Base-by-base conservation (phyloP, 768 basidiomycete genomes). In the Suillus subalutaceus region DNA sequence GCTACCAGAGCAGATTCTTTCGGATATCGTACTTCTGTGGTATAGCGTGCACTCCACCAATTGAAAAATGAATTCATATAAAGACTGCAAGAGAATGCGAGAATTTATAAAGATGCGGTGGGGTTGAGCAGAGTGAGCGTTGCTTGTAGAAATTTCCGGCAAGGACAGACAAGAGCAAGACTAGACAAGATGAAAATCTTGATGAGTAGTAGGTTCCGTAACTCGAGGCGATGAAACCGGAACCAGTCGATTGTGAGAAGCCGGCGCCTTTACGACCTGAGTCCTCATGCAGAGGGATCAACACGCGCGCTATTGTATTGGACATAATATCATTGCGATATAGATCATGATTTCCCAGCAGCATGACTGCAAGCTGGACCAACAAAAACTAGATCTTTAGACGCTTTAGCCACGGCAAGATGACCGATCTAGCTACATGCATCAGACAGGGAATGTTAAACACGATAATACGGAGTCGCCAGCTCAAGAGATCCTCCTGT, bases 31-130 rank as follows among this genome's bases (percentile, higher is more conserved):
- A 79, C 62, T 16, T 66, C 70, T 1, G 72, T 62, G 38, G 68
- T 62, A 56, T 65, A 65, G 35, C 67, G 62, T 66, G 65, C 15
- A 57, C 38, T 56, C 66, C 66, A 64, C 50, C 57, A 62, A 12
- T 37, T 60, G 63, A 72, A 70, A 62, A 74, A 52, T 64, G 65
- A 63, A 18, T 44, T 70, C 77, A 77, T 78, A 40, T 13, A 7
- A 26, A 30, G 26, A 6, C 23, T 41, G 26, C 58, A 10, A 40
- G 38, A 56, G 32, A 55, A 32, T 32, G 26, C 26, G 26, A 26
- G 26, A 26, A 26, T 26, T 13, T 50, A 26, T 26, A 26, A 52
- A 20, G 16, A 7, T 18, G 40, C 2, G 3, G 18, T 32, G 18
- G 18, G 18, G 5, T 37, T 15, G 35, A 43, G 26, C 18, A 43